Evolutionary conservation across 1,284 basidiomycete genomes (phyloP).

Genomic region (Fomitopsis pinicola): DNA sequence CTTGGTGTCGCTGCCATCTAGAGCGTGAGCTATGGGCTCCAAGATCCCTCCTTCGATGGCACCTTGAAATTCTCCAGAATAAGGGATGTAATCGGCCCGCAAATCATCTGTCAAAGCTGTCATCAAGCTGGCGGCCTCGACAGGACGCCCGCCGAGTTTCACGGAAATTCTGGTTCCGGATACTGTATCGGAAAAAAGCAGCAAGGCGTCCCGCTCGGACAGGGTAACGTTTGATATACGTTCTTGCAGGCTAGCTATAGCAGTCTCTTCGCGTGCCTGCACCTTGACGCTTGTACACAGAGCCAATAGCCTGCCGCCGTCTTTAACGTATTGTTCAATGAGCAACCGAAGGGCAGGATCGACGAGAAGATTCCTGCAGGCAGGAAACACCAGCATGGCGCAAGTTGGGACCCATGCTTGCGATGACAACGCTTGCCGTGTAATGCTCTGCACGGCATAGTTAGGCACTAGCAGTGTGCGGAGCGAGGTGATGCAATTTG

Average conservation of each 20-base stretch:
- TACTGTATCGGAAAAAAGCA: conserved; percentile 14
- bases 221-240: conserved; percentile 7
- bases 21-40: conserved; percentile 32
- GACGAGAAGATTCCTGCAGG: conserved; percentile 49
- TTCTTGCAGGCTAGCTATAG: conserved; percentile 2
- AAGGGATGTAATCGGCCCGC: conserved; percentile 22
- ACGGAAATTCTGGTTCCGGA: conserved; percentile 12
- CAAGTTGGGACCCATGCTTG: conserved; percentile 78
- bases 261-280: neutral
- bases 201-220: conserved; percentile 1
- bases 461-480: conserved; percentile 60
- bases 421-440: conserved; percentile 49
- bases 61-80: conserved; percentile 13
- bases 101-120: conserved; percentile 2
- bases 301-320: conserved; percentile 52
- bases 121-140: neutral
- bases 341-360: conserved; percentile 40
- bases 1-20: conserved; percentile 16
- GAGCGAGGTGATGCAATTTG: conserved; percentile 52
- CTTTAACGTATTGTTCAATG: conserved; percentile 61
- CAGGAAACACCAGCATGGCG: conserved; percentile 75
- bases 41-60: conserved; percentile 18
- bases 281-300: conserved; percentile 26
- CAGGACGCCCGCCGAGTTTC: conserved; percentile 2
- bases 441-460: conserved; percentile 74